Evolutionary conservation across 1,284 basidiomycete genomes (phyloP).

Genomic region (Agaricales sp.): DNA sequence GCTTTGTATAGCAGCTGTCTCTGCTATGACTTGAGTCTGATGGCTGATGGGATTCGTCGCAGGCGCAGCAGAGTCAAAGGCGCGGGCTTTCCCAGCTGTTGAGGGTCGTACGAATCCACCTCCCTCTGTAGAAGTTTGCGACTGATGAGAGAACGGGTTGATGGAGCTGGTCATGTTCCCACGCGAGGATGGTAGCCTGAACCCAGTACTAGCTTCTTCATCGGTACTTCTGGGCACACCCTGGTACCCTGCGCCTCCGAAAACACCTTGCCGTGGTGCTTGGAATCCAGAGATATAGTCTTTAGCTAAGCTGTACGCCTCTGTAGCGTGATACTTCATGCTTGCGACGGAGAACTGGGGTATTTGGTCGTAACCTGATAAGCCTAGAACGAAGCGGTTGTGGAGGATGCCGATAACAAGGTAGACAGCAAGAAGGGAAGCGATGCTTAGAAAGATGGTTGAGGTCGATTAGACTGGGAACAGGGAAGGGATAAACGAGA

Average conservation of each 20-base stretch:
- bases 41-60: slow-evolving; percentile 32
- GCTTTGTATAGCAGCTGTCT: slow-evolving; percentile 15
- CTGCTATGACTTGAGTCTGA: slow-evolving; percentile 23
- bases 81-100: neutral
- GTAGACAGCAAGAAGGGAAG: slow-evolving; percentile 45
- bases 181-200: slow-evolving; percentile 4
- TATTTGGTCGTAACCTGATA: slow-evolving; percentile 54
- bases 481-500: slow-evolving; percentile 11
- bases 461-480: slow-evolving; percentile 2
- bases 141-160: slow-evolving; percentile 12
- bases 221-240: neutral
- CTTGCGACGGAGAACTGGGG: slow-evolving; percentile 49
- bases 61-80: slow-evolving; percentile 4
- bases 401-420: slow-evolving; percentile 53
- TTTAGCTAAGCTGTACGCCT: slow-evolving; percentile 29
- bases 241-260: neutral
- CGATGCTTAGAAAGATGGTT: slow-evolving; percentile 25
- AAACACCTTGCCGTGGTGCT: slow-evolving; percentile 1
- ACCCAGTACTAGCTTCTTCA: slow-evolving; percentile 3
- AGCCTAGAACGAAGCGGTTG: slow-evolving; percentile 56
- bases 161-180: slow-evolving; percentile 1
- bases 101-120: neutral
- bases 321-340: slow-evolving; percentile 33
- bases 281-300: slow-evolving; percentile 17
- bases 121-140: slow-evolving; percentile 10